These are phyloP conservation scores for Capsicum baccatum DNA, from an alignment of 257 asterid species.

Conservation along the genomic window DNA sequence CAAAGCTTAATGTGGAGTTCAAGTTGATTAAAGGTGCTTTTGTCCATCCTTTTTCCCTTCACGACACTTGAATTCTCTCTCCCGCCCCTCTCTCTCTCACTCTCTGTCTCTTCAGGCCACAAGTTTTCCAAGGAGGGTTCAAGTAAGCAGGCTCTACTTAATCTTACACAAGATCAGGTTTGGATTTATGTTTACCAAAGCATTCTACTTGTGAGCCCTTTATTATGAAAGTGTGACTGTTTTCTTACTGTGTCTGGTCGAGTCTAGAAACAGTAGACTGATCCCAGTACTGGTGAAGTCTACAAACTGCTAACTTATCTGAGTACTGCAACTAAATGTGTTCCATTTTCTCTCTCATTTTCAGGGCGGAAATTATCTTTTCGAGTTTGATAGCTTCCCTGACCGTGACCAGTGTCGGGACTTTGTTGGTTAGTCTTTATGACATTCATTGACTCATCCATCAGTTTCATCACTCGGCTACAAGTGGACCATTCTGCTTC, in stretches of 20 bases:
- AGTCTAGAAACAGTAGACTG: conserved; percentile 27
- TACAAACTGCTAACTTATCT: conserved; percentile 22
- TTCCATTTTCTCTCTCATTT: conserved; percentile 27
- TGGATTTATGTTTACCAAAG: not conserved
- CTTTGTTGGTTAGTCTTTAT: conserved; percentile 74
- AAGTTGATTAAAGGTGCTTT: conserved; percentile 70
- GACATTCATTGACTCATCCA: not conserved
- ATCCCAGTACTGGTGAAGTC: conserved; percentile 27
- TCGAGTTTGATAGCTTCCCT: conserved; percentile 78
- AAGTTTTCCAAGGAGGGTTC: conserved; percentile 78
- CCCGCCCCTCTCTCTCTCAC: conserved; percentile 18
- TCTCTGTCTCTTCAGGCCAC: conserved; percentile 55
- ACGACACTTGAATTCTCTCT: not conserved
- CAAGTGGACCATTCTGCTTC: conserved; percentile 2
- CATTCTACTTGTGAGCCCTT: conserved; percentile 5
- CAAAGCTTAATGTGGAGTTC: conserved; percentile 83
- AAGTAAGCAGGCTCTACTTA: conserved; percentile 77
- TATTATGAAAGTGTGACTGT: not conserved
- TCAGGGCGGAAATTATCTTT: conserved; percentile 75
- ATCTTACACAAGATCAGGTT: conserved; percentile 78
- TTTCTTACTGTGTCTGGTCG: conserved; percentile 4
- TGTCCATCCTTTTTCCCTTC: conserved; percentile 12
- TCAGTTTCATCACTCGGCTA: not conserved
- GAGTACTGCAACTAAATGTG: conserved; percentile 28
- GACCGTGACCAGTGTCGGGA: conserved; percentile 92